A percentile compares a stretch with the other conserved stretches of the same genome.
These are phyloP conservation scores for Aphanomyces cochlioides DNA, from an alignment of 352 stramenopile genomes.

Conservation along the genomic window DNA sequence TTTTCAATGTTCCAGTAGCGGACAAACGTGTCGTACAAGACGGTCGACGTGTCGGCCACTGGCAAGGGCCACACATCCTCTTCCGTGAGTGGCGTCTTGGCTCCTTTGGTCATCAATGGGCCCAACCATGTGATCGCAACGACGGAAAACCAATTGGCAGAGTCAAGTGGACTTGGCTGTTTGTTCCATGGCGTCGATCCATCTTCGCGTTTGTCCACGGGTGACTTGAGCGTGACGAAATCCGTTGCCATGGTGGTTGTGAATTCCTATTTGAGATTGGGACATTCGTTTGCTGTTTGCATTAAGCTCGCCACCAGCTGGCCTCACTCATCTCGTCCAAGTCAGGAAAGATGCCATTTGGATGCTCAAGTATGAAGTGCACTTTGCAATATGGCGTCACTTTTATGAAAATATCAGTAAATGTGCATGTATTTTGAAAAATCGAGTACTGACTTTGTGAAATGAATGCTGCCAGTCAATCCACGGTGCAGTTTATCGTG, in stretches of 20 bases:
- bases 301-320: too few species aligned
- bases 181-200: background rate
- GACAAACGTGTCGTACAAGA: slow-evolving; percentile 29
- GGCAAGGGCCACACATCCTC: slow-evolving; percentile 28
- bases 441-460: too few species aligned
- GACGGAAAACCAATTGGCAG: slow-evolving; percentile 40
- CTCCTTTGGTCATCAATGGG: background rate
- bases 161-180: slow-evolving; percentile 37
- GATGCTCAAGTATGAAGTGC: too few species aligned
- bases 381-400: too few species aligned
- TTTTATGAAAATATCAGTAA: too few species aligned
- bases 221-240: background rate
- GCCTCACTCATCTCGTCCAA: too few species aligned
- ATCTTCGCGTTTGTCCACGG: background rate
- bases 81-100: slow-evolving; percentile 17
- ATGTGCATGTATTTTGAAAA: too few species aligned
- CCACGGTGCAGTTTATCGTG: too few species aligned
- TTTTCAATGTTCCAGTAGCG: slow-evolving; percentile 34
- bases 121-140: slow-evolving; percentile 58
- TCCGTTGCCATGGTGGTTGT: background rate
- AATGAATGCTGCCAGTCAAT: too few species aligned
- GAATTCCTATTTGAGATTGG: too few species aligned
- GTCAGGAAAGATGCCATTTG: too few species aligned
- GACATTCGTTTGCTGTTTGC: too few species aligned
- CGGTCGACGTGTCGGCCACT: slow-evolving; percentile 33